Percentiles rank a stretch among this genome's conserved stretches.
Conservation (phyloP, 306 rosid species). For the Biancaea sappan region DNA sequence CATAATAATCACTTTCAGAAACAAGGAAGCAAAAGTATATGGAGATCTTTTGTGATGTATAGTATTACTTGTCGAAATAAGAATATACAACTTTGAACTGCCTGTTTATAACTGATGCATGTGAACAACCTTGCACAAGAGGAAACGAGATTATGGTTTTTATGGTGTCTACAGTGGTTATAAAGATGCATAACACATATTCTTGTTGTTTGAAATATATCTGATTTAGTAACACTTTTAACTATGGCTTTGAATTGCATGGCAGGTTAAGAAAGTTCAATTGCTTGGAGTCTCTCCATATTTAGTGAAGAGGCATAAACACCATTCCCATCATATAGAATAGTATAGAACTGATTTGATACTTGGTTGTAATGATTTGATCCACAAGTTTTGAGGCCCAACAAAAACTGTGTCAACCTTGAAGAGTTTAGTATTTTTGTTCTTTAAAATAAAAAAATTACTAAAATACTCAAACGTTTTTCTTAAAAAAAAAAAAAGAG, state of each 20-base stretch:
- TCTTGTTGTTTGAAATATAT: constrained; percentile 19
- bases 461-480: too few species aligned
- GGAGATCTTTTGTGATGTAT: background rate
- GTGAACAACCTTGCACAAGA: constrained; percentile 2
- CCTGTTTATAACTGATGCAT: constrained; percentile 13
- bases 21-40: background rate
- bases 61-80: constrained; percentile 12
- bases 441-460: too few species aligned
- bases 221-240: background rate
- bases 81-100: background rate
- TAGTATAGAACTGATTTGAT: constrained; percentile 73
- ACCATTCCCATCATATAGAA: constrained; percentile 82
- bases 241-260: constrained; percentile 19
- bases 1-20: background rate
- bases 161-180: background rate
- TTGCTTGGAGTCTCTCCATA: constrained; percentile 72
- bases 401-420: constrained; percentile 18
- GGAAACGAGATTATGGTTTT: background rate
- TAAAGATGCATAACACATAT: background rate
- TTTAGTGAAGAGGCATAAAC: constrained; percentile 87
- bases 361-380: constrained; percentile 84
- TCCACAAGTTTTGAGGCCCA: constrained; percentile 35
- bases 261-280: constrained; percentile 86
- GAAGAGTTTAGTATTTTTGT: too few species aligned
- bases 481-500: too few species aligned